Conservation (phyloP, 2,329 filamentous ascomycete species). For the Fusarium falciforme region DNA sequence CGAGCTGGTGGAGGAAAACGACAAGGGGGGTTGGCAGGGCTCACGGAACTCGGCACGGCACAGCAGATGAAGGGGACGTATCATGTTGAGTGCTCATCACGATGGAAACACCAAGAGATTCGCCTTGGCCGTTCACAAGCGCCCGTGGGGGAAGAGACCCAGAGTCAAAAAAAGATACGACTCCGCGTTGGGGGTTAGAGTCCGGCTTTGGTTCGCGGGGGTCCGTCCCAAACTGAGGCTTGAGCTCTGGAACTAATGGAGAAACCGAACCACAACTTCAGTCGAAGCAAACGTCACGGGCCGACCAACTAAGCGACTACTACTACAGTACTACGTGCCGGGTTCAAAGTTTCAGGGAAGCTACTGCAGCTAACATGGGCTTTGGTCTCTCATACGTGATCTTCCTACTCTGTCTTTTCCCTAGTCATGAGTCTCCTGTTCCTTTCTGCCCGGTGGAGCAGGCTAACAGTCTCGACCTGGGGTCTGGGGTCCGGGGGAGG, state of each 20-base stretch:
- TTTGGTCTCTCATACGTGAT: neutral
- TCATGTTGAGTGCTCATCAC: neutral
- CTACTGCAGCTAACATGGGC: conserved; percentile 6
- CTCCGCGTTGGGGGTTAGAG: conserved; percentile 27
- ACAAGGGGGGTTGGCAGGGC: conserved; percentile 24
- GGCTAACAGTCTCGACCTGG: conserved; percentile 14
- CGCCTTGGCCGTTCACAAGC: neutral
- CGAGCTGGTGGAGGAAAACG: conserved; percentile 30
- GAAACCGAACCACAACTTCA: conserved; percentile 1
- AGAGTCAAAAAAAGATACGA: neutral
- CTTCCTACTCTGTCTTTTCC: neutral
- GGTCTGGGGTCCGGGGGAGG: conserved; percentile 33
- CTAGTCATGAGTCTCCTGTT: neutral
- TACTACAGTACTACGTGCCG: neutral
- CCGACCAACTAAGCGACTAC: neutral
- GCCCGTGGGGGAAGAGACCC: conserved; percentile 22
- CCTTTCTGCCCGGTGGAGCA: conserved; percentile 18
- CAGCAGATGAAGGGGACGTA: conserved; percentile 11
- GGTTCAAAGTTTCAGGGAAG: neutral
- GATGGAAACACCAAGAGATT: conserved; percentile 4
- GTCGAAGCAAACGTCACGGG: neutral
- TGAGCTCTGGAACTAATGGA: conserved; percentile 4
- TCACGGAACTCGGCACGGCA: conserved; percentile 38
- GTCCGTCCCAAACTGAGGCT: neutral
- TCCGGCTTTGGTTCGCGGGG: conserved; percentile 20